phyloP scores from a whole-genome alignment of 305 asterid genomes.

The Withania somnifera region DNA sequence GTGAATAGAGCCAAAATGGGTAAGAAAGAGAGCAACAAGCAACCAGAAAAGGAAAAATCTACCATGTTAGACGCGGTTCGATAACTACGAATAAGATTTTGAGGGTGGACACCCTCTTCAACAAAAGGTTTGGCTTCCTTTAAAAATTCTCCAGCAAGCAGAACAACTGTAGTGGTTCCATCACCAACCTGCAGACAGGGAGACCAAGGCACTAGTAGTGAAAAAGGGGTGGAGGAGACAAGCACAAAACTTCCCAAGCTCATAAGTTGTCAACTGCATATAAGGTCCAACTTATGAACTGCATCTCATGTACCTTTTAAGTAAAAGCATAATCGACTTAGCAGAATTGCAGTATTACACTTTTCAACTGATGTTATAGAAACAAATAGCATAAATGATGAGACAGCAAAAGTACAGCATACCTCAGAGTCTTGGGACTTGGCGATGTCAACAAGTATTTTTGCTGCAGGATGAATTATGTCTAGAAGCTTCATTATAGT shows the following conservation, averaged over 20 bases:
- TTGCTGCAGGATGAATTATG: constrained; percentile 95
- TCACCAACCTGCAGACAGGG: constrained; percentile 75
- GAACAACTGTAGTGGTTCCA: constrained; percentile 96
- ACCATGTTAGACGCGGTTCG: constrained; percentile 79
- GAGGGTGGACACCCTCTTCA: constrained; percentile 98
- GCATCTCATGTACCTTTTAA: neutral
- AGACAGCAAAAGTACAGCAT: constrained; percentile 3
- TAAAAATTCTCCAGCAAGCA: constrained; percentile 91
- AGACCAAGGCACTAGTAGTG: neutral
- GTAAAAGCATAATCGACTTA: neutral
- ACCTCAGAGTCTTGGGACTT: constrained; percentile 99
- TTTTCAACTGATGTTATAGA: neutral
- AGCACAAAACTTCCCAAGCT: neutral
- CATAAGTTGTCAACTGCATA: neutral
- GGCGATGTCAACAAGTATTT: constrained; percentile 95
- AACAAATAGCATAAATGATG: neutral
- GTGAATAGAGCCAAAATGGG: neutral
- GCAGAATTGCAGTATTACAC: neutral
- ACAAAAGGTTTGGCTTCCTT: constrained; percentile 96
- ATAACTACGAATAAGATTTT: constrained; percentile 84
- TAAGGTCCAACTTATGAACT: neutral
- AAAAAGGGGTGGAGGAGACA: neutral
- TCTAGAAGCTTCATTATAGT: constrained; percentile 99
- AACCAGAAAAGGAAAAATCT: constrained; percentile 2
- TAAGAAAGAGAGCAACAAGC: neutral